A percentile compares a stretch with the other conserved stretches of the same genome.
phyloP scores from a whole-genome alignment of 495 filamentous ascomycete species.

The Penicillium fimorum region DNA sequence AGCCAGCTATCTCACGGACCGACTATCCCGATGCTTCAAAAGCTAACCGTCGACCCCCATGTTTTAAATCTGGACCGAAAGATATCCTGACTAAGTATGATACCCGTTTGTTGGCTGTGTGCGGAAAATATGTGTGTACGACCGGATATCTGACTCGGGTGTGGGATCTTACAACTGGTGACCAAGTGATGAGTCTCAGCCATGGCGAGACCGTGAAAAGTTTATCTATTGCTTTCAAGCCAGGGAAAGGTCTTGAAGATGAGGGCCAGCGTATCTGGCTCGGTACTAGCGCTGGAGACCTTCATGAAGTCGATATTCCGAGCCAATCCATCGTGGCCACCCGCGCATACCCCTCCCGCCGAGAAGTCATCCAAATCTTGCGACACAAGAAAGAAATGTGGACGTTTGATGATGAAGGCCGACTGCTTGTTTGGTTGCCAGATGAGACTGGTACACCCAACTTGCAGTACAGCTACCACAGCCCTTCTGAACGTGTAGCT shows the following conservation, averaged over 20 bases:
- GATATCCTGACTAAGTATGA: slow-evolving; percentile 85
- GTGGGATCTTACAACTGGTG: slow-evolving; percentile 81
- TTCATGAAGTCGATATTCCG: slow-evolving; percentile 81
- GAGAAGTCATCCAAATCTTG: slow-evolving; percentile 83
- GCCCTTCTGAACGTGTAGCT: slow-evolving; percentile 67
- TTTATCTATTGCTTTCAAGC: slow-evolving; percentile 81
- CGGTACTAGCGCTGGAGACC: slow-evolving; percentile 79
- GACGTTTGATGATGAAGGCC: slow-evolving; percentile 90
- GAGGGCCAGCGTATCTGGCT: slow-evolving; percentile 89
- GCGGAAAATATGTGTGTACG: slow-evolving; percentile 83
- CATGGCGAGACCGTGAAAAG: slow-evolving; percentile 78
- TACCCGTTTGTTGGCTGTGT: slow-evolving; percentile 79
- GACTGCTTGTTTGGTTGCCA: slow-evolving; percentile 81
- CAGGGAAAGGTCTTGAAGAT: slow-evolving; percentile 65
- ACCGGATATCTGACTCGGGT: slow-evolving; percentile 79
- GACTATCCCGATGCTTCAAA: slow-evolving; percentile 84
- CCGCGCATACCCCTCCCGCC: slow-evolving; percentile 71
- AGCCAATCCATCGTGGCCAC: slow-evolving; percentile 63
- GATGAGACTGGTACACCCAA: slow-evolving; percentile 73
- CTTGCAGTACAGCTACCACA: slow-evolving; percentile 58
- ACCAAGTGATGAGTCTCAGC: slow-evolving; percentile 72
- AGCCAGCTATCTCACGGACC: slow-evolving; percentile 30
- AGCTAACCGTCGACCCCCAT: slow-evolving; percentile 80
- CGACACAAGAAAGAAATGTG: slow-evolving; percentile 87
- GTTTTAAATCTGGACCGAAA: slow-evolving; percentile 61